Evolutionary conservation across 2,329 filamentous ascomycete genomes (phyloP), one percentile per base, ranked within the genome.

Genomic region (Cladorrhinum sp.): DNA sequence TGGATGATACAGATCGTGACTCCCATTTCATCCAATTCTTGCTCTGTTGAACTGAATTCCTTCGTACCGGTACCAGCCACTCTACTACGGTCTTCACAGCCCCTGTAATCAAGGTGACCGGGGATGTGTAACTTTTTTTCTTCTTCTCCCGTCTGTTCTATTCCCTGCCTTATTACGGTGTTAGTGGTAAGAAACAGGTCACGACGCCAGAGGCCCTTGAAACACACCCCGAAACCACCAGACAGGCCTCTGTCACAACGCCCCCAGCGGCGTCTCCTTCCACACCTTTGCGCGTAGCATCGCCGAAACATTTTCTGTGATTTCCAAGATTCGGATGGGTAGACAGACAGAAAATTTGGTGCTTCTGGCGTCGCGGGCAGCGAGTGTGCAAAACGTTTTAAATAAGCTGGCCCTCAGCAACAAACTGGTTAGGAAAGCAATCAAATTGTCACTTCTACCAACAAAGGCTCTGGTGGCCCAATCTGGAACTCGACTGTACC

Each of bases 401-500:
- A 67, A 58, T 52, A 58, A 62, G 57, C 64, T 64, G 25, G 64
- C 52, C 56, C 61, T 63, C 64, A 56, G 55, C 32, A 65, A 62
- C 50, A 61, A 59, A 54, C 61, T 48, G 24, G 57, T 59, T 48
- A 63, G 63, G 22, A 55, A 50, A 54, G 62, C 60, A 16, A 55
- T 65, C 32, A 64, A 64, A 60, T 59, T 61, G 23, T 67, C 66
- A 10, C 55, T 65, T 8, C 38, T 65, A 41, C 61, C 65, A 62
- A 64, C 65, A 53, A 66, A 66, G 56, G 63, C 64, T 63, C 64
- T 68, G 64, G 66, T 66, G 65, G 65, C 66, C 63, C 65, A 58
- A 50, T 50, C 25, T 32, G 32, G 53, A 36, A 50, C 45, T 58
- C 29, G 60, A 60, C 59, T n/a, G 62, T 52, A 57, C 62, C 58